phyloP scores from a whole-genome alignment of 2,329 filamentous ascomycete genomes.

The Volutella citrinella region DNA sequence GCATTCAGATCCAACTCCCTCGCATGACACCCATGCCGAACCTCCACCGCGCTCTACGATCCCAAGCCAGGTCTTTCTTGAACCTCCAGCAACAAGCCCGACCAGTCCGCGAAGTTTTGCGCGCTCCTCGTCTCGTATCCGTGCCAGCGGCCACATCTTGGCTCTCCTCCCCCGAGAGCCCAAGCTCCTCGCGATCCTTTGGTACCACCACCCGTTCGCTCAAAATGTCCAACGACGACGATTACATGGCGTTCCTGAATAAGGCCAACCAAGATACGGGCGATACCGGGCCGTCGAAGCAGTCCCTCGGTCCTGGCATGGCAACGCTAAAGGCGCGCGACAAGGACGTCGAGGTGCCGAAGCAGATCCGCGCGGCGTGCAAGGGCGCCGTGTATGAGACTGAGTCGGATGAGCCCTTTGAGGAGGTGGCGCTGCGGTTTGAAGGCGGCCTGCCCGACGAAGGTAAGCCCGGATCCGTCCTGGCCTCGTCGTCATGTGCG shows the following conservation, averaged over 20 bases:
- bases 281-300: constrained; percentile 16
- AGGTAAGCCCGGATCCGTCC: constrained; percentile 42
- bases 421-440: constrained; percentile 68
- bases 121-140: too few relatives aligned
- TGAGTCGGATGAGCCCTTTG: constrained; percentile 84
- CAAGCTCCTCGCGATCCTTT: constrained; percentile 15
- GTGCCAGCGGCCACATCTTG: too few relatives aligned
- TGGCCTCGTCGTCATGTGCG: neutral
- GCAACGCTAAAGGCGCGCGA: constrained; percentile 51
- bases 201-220: constrained; percentile 17
- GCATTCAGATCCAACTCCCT: constrained; percentile 12
- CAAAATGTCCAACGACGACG: constrained; percentile 72
- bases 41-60: constrained; percentile 8
- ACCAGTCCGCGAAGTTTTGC: too few relatives aligned
- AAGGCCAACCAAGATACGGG: constrained; percentile 77
- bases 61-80: constrained; percentile 1
- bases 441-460: constrained; percentile 57
- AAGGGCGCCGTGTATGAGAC: constrained; percentile 67
- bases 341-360: constrained; percentile 57
- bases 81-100: constrained; percentile 4
- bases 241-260: constrained; percentile 80
- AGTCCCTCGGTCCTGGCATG: constrained; percentile 10
- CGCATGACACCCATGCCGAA: constrained; percentile 16
- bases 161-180: too few relatives aligned
- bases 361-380: constrained; percentile 47